Conservation (phyloP, 2,329 filamentous ascomycete species). For the Fusarium circinatum region DNA sequence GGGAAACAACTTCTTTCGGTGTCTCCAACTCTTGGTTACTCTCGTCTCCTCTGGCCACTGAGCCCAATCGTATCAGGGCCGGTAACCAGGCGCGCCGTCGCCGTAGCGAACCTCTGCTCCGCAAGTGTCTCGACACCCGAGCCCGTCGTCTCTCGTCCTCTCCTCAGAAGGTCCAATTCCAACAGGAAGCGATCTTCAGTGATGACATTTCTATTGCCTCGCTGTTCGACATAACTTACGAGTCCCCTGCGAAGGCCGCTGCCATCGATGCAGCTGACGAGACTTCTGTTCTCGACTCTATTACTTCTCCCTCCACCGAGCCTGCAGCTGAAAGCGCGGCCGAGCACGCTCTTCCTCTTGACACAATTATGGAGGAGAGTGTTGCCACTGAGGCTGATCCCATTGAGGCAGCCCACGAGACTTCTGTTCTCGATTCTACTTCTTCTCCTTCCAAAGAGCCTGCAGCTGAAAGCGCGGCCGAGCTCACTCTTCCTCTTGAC, state of each 20-base stretch:
- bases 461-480: not conserved
- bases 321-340: not conserved
- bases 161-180: conserved; percentile 41
- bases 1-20: conserved; percentile 42
- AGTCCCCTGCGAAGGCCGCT: not conserved
- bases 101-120: conserved; percentile 50
- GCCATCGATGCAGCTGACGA: not conserved
- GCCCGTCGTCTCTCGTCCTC: conserved; percentile 45
- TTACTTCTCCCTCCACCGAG: not conserved
- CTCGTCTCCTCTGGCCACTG: conserved; percentile 22
- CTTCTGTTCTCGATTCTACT: not conserved
- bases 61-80: conserved; percentile 38
- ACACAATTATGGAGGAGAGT: not conserved
- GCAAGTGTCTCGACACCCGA: conserved; percentile 36
- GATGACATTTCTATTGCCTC: conserved; percentile 24
- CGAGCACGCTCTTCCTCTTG: not conserved
- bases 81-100: conserved; percentile 43
- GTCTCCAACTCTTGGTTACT: conserved; percentile 46
- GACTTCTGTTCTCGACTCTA: not conserved
- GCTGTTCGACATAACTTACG: not conserved
- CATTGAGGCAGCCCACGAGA: not conserved
- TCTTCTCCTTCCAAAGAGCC: not conserved
- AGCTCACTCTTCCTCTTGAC: not conserved
- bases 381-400: not conserved
- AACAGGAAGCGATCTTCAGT: conserved; percentile 31